Evolutionary conservation across 352 stramenopile genomes (phyloP), one percentile per base, ranked within the genome.

Genomic region (Peronospora destructor): DNA sequence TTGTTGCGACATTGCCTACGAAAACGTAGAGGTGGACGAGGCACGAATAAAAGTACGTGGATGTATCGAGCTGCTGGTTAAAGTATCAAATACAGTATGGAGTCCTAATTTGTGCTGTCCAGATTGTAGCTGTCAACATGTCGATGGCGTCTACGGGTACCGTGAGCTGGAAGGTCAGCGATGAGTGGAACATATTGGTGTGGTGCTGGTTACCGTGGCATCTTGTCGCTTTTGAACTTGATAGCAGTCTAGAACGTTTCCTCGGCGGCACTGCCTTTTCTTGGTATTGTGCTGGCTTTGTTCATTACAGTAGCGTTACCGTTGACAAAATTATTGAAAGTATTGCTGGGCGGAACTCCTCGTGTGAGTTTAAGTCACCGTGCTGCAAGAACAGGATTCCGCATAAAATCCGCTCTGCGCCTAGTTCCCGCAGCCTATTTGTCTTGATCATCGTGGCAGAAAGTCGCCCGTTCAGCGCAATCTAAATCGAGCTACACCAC

Each of bases 401-500:
- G 36, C 86, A 95, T 33, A 82, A 98, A 68, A 96, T 98, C 32
- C 95, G 95, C 0, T 68, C 74, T 0, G 76, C 92, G 37, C 86
- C 93, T 6, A 91, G 76, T 64, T 98, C 97, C 61, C 79, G 86
- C 32, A 79, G 70, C 37, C 75, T 85, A 5, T 46, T 72, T 6
- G 59, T 94, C 38, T 80, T 98, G 57, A 81, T 98, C 53, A 45
- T 98, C 42, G 85, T 97, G 32, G 93, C 94, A 4, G 95, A 95
- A 13, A 98, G 97, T 56, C 74, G 98, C 36, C 95, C 95, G 25
- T 99, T 98, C 71, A 97, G 86, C 28, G 94, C 94, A 11, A 97
- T 98, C 55, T 98, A 98, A 82, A 98, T 98, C 61, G 95, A 99
- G 68, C 71, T 99, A 51, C 92, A 98, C 64, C 97, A 98, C 83